A percentile compares a stretch with the other conserved stretches of the same genome.
phyloP scores from a whole-genome alignment of 2,329 filamentous ascomycete species.

The Nemania sp. region DNA sequence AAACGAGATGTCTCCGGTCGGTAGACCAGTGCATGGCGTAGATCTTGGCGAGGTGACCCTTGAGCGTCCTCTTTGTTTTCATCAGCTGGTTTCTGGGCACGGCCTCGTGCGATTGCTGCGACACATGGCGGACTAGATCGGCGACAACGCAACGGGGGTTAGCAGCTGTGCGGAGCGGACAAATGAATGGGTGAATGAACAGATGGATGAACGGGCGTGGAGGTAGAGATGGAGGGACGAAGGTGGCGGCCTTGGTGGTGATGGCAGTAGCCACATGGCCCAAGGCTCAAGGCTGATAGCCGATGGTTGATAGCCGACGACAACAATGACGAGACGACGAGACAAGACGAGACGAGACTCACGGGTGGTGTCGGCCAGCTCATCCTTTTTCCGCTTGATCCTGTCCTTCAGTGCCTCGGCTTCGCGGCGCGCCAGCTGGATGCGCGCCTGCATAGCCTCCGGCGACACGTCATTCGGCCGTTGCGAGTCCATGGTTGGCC shows the following conservation, averaged over 20 bases:
- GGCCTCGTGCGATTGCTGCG: constrained; percentile 87
- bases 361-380: constrained; percentile 97
- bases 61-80: constrained; percentile 95
- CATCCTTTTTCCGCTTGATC: constrained; percentile 99
- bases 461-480: constrained; percentile 66
- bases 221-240: background rate
- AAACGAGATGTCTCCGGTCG: constrained; percentile 94
- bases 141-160: constrained; percentile 10
- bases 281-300: too few relatives aligned
- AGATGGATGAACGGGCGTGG: too few relatives aligned
- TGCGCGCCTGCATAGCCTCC: constrained; percentile 88
- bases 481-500: constrained; percentile 58
- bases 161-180: constrained; percentile 17
- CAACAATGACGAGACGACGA: background rate
- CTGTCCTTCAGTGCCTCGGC: constrained; percentile 96
- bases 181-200: too few relatives aligned
- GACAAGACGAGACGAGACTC: constrained; percentile 51
- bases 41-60: constrained; percentile 98
- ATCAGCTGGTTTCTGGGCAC: constrained; percentile 90
- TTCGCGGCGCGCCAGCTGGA: constrained; percentile 91
- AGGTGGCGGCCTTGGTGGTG: background rate
- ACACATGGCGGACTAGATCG: constrained; percentile 82
- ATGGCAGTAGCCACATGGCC: background rate
- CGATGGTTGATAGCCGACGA: too few relatives aligned
- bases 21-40: constrained; percentile 99